These are phyloP conservation scores for Amyloporia xantha DNA, from an alignment of 768 basidiomycete species.

Conservation along the genomic window DNA sequence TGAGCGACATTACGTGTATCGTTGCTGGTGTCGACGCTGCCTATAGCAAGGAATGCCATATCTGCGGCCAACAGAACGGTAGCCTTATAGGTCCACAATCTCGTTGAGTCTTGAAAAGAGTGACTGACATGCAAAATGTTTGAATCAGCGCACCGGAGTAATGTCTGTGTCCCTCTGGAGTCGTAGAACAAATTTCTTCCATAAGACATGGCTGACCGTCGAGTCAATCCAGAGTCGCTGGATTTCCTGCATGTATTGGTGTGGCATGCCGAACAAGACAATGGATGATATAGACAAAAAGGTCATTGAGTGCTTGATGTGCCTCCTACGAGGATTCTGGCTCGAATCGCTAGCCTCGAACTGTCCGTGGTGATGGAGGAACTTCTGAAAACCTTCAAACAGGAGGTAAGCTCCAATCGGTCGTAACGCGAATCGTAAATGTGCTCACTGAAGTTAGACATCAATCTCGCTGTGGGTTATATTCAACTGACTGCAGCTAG, in stretches of 20 bases:
- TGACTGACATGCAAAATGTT: neutral
- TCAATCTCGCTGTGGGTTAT: no score
- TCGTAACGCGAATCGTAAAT: no score
- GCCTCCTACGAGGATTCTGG: conserved; percentile 20
- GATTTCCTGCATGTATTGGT: conserved; percentile 37
- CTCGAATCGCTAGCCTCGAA: conserved; percentile 30
- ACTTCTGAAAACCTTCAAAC: conserved; percentile 27
- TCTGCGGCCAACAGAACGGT: conserved; percentile 54
- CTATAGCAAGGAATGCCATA: conserved; percentile 52
- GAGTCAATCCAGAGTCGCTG: conserved; percentile 46
- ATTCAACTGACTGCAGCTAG: no score
- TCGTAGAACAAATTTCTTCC: conserved; percentile 38
- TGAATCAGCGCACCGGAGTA: conserved; percentile 37
- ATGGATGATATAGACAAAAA: conserved; percentile 34
- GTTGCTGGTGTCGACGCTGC: conserved; percentile 26
- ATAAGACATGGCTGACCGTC: conserved; percentile 34
- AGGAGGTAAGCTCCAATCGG: no score
- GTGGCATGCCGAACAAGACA: conserved; percentile 44
- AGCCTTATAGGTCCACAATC: no score
- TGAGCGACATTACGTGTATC: conserved; percentile 24
- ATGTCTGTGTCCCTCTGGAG: conserved; percentile 44
- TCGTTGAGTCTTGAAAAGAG: neutral
- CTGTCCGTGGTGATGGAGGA: conserved; percentile 39
- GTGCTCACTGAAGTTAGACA: no score
- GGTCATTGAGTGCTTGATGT: no score